Evolutionary conservation across 2,329 filamentous ascomycete genomes (phyloP), one percentile per base, ranked within the genome.

Genomic region (Fusarium hainanense): DNA sequence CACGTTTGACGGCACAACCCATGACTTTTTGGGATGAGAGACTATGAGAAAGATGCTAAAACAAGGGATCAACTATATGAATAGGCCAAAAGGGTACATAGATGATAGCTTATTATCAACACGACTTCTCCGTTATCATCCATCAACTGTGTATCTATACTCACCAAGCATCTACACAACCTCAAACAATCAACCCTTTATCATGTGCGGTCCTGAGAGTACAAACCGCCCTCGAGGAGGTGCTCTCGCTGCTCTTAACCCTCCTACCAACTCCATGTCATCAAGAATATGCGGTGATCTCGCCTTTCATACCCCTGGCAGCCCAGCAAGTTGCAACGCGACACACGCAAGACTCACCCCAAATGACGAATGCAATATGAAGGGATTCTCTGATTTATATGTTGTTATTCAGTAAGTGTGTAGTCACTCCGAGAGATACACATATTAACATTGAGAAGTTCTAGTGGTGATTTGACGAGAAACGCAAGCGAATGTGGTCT

Each of bases 131-230:
- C 3, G 14, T 25, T 27, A 6, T 23, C 18, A 16, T 37, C 27
- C 4, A 2, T 37, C 16, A 34, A 16, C 41, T 23, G 20, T 16
- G 8, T 6, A 43, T 10, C 7, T 16, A 10, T 16, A 21, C 13
- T 41, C 13, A 3, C 10, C 16, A 16, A 25, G 16, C 30, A 27
- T 25, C 40, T 7, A 32, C 34, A 21, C 7, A 25, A 34, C 7
- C n/a, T 28, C 20, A 40, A 30, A 32, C 18, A 46, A 23, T 44
- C 34, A 21, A 51, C 10, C 12, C 13, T 30, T 48, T 54, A 75
- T 14, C 41, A 85, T 85, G 84, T 85, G 84, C 65, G 83, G 84
- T 44, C 79, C 79, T 7, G 79, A 84, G 51, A 78, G 70, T 58
- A 78, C 79, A 13, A 78, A 80, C 59, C 75, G 79, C 48, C 81